Conservation (phyloP, 1,139 yeast species). For the Magnusiomyces suaveolens region DNA sequence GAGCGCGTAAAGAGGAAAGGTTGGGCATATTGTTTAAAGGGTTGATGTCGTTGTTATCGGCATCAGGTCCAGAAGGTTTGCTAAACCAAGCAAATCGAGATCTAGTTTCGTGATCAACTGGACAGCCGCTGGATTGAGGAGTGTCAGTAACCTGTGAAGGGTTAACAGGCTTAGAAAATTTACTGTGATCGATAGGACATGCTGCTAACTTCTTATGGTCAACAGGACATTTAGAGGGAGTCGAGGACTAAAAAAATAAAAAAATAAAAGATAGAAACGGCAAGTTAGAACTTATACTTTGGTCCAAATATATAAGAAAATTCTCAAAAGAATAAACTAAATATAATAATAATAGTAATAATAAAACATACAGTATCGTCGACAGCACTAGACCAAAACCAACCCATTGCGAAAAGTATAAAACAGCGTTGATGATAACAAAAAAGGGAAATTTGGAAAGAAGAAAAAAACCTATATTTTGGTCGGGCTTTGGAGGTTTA, state of each 20-base stretch:
- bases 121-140: conserved; percentile 24
- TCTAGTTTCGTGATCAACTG: conserved; percentile 28
- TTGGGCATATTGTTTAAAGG: conserved; percentile 89
- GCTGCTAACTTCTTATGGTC: conserved; percentile 29
- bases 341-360: no score
- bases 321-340: no score
- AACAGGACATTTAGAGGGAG: conserved; percentile 39
- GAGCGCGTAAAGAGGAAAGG: conserved; percentile 55
- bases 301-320: neutral
- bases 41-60: conserved; percentile 34
- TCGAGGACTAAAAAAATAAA: conserved; percentile 8
- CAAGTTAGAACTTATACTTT: conserved; percentile 4
- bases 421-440: neutral
- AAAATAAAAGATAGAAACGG: neutral
- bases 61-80: conserved; percentile 24
- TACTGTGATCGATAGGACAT: conserved; percentile 21
- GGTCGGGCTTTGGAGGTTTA: neutral
- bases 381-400: conserved; percentile 21
- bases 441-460: neutral
- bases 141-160: conserved; percentile 5
- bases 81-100: conserved; percentile 17
- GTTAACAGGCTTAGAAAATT: conserved; percentile 14
- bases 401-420: conserved; percentile 18
- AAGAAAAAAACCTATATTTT: no score
- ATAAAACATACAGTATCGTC: no score